Percentiles rank a stretch among this genome's conserved stretches.
phyloP scores from a whole-genome alignment of 1,284 basidiomycete genomes.

The Earliella scabrosa region DNA sequence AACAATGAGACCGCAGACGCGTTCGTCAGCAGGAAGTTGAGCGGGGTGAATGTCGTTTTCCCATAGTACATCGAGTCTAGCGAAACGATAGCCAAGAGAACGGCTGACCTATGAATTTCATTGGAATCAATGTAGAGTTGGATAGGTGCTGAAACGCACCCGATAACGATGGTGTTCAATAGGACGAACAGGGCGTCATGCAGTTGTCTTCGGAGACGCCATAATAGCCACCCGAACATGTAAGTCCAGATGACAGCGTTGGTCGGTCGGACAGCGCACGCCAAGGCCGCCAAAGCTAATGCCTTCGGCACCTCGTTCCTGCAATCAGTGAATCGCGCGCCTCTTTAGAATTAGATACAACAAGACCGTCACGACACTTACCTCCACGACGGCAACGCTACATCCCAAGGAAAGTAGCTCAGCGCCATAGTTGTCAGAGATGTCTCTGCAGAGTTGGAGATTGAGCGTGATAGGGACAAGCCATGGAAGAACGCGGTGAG shows the following conservation, averaged over 20 bases:
- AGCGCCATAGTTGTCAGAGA: slow-evolving; percentile 84
- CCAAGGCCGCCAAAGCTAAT: slow-evolving; percentile 67
- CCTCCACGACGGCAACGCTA: slow-evolving; percentile 28
- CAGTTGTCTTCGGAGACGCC: slow-evolving; percentile 44
- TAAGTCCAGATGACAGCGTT: slow-evolving; percentile 87
- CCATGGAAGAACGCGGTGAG: slow-evolving; percentile 88
- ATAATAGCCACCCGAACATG: slow-evolving; percentile 59
- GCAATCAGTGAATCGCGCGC: slow-evolving; percentile 2
- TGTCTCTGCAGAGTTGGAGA: slow-evolving; percentile 95
- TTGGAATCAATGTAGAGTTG: background rate
- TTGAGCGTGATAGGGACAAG: slow-evolving; percentile 83
- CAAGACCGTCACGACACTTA: slow-evolving; percentile 14
- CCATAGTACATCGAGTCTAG: slow-evolving; percentile 78
- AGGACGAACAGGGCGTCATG: slow-evolving; percentile 40
- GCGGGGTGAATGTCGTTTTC: slow-evolving; percentile 71
- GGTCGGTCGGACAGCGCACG: slow-evolving; percentile 86
- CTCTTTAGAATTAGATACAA: background rate
- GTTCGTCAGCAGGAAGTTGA: slow-evolving; percentile 85
- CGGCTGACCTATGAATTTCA: slow-evolving; percentile 37
- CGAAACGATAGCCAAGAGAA: slow-evolving; percentile 45
- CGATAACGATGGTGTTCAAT: slow-evolving; percentile 41
- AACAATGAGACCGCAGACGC: slow-evolving; percentile 87
- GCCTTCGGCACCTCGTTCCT: slow-evolving; percentile 41
- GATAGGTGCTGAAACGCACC: slow-evolving; percentile 39
- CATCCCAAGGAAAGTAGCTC: slow-evolving; percentile 77